Conservation (phyloP, 1,284 basidiomycete genomes). For the Moniliophthora roreri region DNA sequence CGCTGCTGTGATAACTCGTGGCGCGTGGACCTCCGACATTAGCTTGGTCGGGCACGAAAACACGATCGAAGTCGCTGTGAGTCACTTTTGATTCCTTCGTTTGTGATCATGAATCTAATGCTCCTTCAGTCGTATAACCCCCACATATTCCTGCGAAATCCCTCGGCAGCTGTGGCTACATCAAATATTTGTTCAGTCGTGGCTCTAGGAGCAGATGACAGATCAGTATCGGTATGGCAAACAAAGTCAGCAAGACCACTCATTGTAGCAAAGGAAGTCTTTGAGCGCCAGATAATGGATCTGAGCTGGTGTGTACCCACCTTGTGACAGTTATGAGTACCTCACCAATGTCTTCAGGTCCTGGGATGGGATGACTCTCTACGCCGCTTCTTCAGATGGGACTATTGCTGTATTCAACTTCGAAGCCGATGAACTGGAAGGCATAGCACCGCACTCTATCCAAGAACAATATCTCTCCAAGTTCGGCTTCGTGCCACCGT, state of each 20-base stretch:
- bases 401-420: conserved; percentile 90
- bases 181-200: conserved; percentile 84
- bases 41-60: conserved; percentile 97
- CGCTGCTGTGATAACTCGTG: conserved; percentile 89
- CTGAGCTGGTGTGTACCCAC: conserved; percentile 76
- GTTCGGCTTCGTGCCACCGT: conserved; percentile 70
- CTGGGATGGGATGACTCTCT: conserved; percentile 87
- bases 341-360: no score
- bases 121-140: conserved; percentile 80
- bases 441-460: conserved; percentile 73
- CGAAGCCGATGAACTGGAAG: conserved; percentile 77
- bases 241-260: conserved; percentile 88
- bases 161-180: conserved; percentile 60
- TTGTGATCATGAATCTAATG: conserved; percentile 18
- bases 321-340: no score
- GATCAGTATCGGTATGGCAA: conserved; percentile 90
- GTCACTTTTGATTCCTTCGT: conserved; percentile 26
- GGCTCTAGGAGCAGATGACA: conserved; percentile 88
- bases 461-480: conserved; percentile 79
- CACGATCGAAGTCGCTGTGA: conserved; percentile 92
- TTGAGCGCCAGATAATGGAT: conserved; percentile 94
- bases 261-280: conserved; percentile 91
- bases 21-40: conserved; percentile 86
- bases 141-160: conserved; percentile 83
- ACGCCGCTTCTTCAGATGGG: conserved; percentile 95